Base-by-base conservation (phyloP, 2,329 filamentous ascomycete genomes). In the Penicillium sp. region DNA sequence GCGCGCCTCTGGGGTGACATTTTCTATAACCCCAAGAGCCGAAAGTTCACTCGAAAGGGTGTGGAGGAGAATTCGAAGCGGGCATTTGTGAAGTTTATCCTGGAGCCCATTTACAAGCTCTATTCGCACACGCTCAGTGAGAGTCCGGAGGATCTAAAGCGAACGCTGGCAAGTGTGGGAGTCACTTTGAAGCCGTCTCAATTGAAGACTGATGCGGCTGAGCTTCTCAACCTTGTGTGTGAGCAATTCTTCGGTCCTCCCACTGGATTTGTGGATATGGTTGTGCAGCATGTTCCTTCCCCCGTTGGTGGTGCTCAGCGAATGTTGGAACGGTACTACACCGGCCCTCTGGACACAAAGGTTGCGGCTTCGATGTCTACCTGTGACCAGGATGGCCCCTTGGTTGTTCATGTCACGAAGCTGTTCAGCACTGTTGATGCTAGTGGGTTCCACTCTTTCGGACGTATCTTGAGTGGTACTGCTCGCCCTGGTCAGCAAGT, bases 41-140 rank as follows among this genome's bases (percentile, higher is more conserved):
- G 94, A 65, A 94, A 91, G 60, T 99, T 99, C 72, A 96, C 92
- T 56, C 87, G 95, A 65, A 98, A 96, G 75, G 87, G 89, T 0
- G 80, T 91, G 24, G 94, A 98, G 72, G 89, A 94, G 66, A 84
- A 86, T 13, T 88, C 93, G 5, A 91, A 90, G 76, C 85, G 95
- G 60, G 91, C 92, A 0, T 99, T 99, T 75, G 91, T 98, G 60
- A 89, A 96, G 78, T 99, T 98, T 76, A 86, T 99, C 30, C 83
- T 99, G 53, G 95, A 99, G 75, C 95, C 95, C 19, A 93, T 99
- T 69, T 99, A 99, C 85, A 99, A 99, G 79, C 85, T 99, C 45
- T 98, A 94, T 76, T 94, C 93, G 17, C 92, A 97, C 76, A 96
- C 93, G 4, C 92, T 99, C 72, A 96, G 93, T 73, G 91, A 96